Percentiles rank a stretch among this genome's conserved stretches.
These are phyloP conservation scores for Gracilariopsis chorda DNA, from an alignment of 23 red algal genomes.

Conservation along the genomic window DNA sequence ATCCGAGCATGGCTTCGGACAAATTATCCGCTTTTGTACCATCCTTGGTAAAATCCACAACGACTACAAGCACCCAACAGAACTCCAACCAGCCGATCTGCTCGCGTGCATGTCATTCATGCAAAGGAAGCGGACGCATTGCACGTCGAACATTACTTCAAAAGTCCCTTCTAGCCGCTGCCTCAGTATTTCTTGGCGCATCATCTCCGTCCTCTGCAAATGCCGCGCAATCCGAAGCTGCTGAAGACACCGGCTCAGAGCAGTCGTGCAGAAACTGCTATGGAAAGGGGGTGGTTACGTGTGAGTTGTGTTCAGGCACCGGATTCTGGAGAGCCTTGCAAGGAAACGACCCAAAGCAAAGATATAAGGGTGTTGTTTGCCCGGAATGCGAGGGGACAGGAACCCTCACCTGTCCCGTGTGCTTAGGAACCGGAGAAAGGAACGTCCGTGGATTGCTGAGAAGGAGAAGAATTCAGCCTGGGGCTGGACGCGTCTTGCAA, in stretches of 20 bases:
- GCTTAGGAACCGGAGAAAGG: slow-evolving; percentile 85
- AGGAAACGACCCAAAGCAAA: slow-evolving; percentile 57
- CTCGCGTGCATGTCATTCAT: not conserved
- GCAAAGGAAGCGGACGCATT: not conserved
- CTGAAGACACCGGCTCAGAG: not conserved
- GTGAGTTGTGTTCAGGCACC: slow-evolving; percentile 93
- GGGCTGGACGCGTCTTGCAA: slow-evolving; percentile 66
- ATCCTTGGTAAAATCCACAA: not conserved
- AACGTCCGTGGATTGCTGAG: slow-evolving; percentile 79
- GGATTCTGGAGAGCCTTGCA: slow-evolving; percentile 90
- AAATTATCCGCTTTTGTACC: not conserved
- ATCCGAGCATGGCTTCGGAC: not conserved
- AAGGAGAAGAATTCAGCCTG: slow-evolving; percentile 61
- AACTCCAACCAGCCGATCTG: not conserved
- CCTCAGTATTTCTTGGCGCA: slow-evolving; percentile 2
- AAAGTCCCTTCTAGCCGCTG: not conserved
- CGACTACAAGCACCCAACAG: not conserved
- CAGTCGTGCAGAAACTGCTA: slow-evolving; percentile 64
- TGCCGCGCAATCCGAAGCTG: not conserved
- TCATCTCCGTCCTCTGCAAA: not conserved
- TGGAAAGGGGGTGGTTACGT: slow-evolving; percentile 71
- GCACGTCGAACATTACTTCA: not conserved
- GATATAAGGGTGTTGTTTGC: slow-evolving; percentile 88
- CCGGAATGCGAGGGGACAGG: slow-evolving; percentile 86
- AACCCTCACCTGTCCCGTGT: slow-evolving; percentile 82